Evolutionary conservation across 2,329 filamentous ascomycete genomes (phyloP).

Genomic region (Colletotrichum destructivum): DNA sequence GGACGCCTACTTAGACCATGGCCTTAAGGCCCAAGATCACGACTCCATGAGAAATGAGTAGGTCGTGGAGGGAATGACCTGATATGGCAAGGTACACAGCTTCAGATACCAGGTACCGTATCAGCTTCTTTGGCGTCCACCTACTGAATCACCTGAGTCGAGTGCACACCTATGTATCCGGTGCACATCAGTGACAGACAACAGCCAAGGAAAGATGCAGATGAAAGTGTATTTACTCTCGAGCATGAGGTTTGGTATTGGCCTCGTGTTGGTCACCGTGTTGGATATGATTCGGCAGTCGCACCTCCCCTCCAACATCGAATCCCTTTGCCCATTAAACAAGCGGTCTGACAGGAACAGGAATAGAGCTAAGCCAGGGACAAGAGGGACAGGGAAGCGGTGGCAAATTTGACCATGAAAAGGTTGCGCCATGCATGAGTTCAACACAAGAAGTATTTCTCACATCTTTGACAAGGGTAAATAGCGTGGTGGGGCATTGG

Average conservation of each 20-base stretch:
- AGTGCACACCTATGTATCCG: not conserved
- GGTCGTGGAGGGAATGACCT: too few species aligned
- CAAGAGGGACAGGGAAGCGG: not conserved
- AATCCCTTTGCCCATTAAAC: not conserved
- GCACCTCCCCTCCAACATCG: not conserved
- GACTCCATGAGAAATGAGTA: not conserved
- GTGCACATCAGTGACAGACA: not conserved
- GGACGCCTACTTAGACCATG: not conserved
- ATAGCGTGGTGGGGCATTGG: not conserved
- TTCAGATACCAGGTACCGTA: not conserved
- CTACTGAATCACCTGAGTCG: too few species aligned
- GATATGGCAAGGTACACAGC: not conserved
- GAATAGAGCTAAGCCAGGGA: constrained; percentile 2
- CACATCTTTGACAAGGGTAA: not conserved
- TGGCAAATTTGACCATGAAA: not conserved
- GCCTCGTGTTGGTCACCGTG: not conserved
- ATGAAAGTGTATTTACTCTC: not conserved
- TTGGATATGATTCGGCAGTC: not conserved
- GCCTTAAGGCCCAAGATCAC: not conserved
- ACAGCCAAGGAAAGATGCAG: not conserved
- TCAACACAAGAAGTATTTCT: not conserved
- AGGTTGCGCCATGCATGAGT: not conserved
- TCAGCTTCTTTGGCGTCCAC: too few species aligned
- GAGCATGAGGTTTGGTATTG: not conserved
- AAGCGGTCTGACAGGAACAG: not conserved